These are phyloP conservation scores for Trichoderma guizhouense DNA, from an alignment of 2,329 filamentous ascomycete species.

Conservation along the genomic window DNA sequence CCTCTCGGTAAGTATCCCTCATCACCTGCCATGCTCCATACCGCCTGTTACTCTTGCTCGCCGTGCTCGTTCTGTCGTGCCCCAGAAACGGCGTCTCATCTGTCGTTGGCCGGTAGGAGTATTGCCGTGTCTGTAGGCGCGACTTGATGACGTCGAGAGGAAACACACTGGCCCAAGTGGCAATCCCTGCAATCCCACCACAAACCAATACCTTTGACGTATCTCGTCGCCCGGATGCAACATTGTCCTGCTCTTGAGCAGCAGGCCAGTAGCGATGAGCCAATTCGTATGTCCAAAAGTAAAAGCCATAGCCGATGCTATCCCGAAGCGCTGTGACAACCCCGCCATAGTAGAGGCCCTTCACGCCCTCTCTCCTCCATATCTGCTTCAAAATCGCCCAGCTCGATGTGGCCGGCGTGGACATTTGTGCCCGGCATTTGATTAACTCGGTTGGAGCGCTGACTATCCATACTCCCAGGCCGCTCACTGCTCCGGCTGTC, in stretches of 20 bases:
- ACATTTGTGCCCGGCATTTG: conserved; percentile 81
- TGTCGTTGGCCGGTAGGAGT: conserved; percentile 3
- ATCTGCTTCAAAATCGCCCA: conserved; percentile 63
- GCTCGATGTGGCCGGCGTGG: conserved; percentile 48
- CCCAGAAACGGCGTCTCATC: neutral
- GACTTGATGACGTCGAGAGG: conserved; percentile 93
- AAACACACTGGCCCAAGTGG: conserved; percentile 88
- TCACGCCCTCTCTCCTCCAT: conserved; percentile 53
- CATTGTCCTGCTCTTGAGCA: conserved; percentile 20
- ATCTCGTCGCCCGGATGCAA: conserved; percentile 35
- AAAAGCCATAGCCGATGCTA: conserved; percentile 92
- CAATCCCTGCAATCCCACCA: conserved; percentile 81
- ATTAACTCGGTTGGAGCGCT: conserved; percentile 87
- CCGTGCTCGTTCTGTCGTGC: conserved; percentile 7
- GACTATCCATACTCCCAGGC: conserved; percentile 79
- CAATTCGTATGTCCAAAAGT: conserved; percentile 90
- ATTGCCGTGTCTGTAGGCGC: conserved; percentile 72
- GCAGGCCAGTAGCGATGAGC: conserved; percentile 57
- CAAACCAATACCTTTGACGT: conserved; percentile 70
- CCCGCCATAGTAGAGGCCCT: conserved; percentile 78
- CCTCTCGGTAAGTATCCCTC: conserved; percentile 60
- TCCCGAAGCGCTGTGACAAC: conserved; percentile 78
- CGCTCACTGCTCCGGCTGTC: conserved; percentile 75
- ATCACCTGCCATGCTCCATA: conserved; percentile 62
- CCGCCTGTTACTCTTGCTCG: conserved; percentile 27